Conservation (phyloP, 192 early-diverging fungal species). For the Mortierella claussenii region DNA sequence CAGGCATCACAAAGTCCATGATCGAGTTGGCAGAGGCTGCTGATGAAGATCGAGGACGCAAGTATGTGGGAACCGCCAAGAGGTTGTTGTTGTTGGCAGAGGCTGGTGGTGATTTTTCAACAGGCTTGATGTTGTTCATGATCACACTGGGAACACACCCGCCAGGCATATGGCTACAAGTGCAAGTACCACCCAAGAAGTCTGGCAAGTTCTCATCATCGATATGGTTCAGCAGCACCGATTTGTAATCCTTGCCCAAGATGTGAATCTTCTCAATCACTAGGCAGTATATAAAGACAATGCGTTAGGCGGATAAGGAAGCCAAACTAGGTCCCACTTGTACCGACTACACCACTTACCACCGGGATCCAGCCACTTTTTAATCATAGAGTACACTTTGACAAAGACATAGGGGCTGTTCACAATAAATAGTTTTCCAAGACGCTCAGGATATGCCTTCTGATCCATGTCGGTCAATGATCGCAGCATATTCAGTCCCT, state of each 20-base stretch:
- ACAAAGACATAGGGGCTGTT: slow-evolving; percentile 94
- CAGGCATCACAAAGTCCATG: slow-evolving; percentile 49
- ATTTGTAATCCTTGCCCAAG: slow-evolving; percentile 68
- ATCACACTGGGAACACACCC: slow-evolving; percentile 55
- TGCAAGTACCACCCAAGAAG: slow-evolving; percentile 78
- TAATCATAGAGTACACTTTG: slow-evolving; percentile 81
- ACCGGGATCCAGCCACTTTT: slow-evolving; percentile 82
- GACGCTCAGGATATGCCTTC: slow-evolving; percentile 94
- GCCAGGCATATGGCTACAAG: slow-evolving; percentile 79
- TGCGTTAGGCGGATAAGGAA: no score
- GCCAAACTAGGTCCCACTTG: no score
- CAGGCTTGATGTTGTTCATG: slow-evolving; percentile 53
- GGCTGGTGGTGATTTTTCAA: slow-evolving; percentile 18
- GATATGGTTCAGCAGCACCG: slow-evolving; percentile 70
- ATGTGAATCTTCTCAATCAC: slow-evolving; percentile 73
- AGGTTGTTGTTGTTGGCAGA: slow-evolving; percentile 8
- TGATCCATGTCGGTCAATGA: slow-evolving; percentile 88
- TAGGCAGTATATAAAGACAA: slow-evolving; percentile 1
- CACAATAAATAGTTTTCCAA: slow-evolving; percentile 92
- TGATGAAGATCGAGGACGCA: slow-evolving; percentile 48
- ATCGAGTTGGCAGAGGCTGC: slow-evolving; percentile 45
- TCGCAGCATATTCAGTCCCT: slow-evolving; percentile 73
- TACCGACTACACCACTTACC: no score
- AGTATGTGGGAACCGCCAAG: slow-evolving; percentile 36
- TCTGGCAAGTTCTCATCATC: slow-evolving; percentile 72